These are phyloP conservation scores for Stenogyne calaminthoides DNA, from an alignment of 305 asterid genomes.

Conservation along the genomic window DNA sequence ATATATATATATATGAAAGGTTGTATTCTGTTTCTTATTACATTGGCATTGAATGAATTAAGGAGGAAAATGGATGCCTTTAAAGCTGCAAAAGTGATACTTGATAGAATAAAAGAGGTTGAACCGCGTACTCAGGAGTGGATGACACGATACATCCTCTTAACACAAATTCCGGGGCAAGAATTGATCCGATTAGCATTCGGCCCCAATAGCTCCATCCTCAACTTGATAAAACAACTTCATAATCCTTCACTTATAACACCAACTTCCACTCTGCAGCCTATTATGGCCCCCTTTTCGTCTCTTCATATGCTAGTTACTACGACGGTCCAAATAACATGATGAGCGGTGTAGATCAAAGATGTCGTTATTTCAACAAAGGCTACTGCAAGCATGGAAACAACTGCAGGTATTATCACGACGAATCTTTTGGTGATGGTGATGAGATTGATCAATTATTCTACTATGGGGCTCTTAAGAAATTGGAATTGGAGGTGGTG, in stretches of 20 bases:
- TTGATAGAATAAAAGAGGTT: constrained; percentile 45
- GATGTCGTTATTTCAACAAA: constrained; percentile 72
- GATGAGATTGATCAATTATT: constrained; percentile 50
- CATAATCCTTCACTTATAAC: too few relatives aligned
- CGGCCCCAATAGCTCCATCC: constrained; percentile 69
- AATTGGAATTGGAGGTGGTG: constrained; percentile 40
- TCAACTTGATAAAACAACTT: constrained; percentile 41
- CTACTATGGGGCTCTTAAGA: constrained; percentile 63
- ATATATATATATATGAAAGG: too few relatives aligned
- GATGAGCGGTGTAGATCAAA: constrained; percentile 5
- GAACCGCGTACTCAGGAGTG: constrained; percentile 67
- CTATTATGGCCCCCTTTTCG: constrained; percentile 17
- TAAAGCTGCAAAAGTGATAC: constrained; percentile 49
- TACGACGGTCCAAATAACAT: too few relatives aligned
- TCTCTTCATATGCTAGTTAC: constrained; percentile 2
- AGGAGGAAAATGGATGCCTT: constrained; percentile 35
- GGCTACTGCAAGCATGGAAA: constrained; percentile 89
- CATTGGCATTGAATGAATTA: too few relatives aligned
- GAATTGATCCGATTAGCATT: constrained; percentile 82
- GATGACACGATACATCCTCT: constrained; percentile 61
- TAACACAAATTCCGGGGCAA: constrained; percentile 48
- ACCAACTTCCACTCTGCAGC: too few relatives aligned
- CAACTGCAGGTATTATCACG: constrained; percentile 74
- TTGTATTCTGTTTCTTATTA: too few relatives aligned
- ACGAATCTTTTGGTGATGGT: constrained; percentile 50